Evolutionary conservation across 2,329 filamentous ascomycete genomes (phyloP).

Genomic region (Colletotrichum agaves): DNA sequence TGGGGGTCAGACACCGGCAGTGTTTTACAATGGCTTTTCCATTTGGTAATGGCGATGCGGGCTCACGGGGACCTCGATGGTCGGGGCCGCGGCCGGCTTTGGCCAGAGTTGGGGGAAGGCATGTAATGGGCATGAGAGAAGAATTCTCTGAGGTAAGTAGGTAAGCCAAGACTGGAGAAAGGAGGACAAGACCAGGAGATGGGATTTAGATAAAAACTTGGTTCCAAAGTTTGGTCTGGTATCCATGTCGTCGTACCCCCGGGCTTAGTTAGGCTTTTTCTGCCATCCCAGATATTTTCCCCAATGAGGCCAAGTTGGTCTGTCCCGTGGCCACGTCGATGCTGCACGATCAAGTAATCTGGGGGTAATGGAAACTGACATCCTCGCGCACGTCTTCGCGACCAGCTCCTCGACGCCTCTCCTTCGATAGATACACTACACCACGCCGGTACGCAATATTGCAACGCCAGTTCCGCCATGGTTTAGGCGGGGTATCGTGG

Average conservation of each 20-base stretch:
- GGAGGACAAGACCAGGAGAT: neutral
- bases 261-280: neutral
- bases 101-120: neutral
- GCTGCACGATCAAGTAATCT: conserved; percentile 40
- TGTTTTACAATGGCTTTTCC: conserved; percentile 37
- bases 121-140: neutral
- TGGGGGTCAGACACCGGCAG: conserved; percentile 24
- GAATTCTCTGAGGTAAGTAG: neutral
- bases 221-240: neutral
- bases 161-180: conserved; percentile 6
- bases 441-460: neutral
- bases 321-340: conserved; percentile 35
- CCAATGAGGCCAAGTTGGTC: conserved; percentile 34
- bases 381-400: neutral
- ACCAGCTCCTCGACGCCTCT: neutral
- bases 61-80: conserved; percentile 30
- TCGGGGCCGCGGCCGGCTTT: conserved; percentile 20
- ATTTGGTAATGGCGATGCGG: conserved; percentile 37
- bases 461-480: conserved; percentile 9
- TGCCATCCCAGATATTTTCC: conserved; percentile 4
- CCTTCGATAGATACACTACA: neutral
- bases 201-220: neutral
- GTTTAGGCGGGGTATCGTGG: conserved; percentile 27
- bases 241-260: neutral
- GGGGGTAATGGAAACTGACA: conserved; percentile 40